Evolutionary conservation across 257 asterid genomes (phyloP).

Genomic region (Eucommia ulmoides): DNA sequence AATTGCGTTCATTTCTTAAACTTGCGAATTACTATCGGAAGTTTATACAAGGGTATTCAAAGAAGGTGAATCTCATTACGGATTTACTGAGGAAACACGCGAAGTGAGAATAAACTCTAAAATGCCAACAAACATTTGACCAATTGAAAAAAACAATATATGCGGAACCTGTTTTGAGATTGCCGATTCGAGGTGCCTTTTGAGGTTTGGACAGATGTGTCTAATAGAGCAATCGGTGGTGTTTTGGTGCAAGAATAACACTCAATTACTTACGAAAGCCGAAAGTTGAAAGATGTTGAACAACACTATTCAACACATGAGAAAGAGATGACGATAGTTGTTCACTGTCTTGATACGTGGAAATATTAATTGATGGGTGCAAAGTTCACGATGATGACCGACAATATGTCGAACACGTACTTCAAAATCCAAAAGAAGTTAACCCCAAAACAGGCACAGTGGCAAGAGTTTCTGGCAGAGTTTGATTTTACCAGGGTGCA

Average conservation of each 20-base stretch:
- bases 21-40: too few species aligned
- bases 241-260: neutral
- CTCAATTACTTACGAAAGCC: neutral
- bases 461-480: conserved; percentile 1
- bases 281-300: too few species aligned
- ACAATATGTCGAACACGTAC: neutral
- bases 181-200: neutral
- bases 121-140: too few species aligned
- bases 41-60: too few species aligned
- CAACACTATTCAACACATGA: neutral
- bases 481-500: conserved; percentile 6
- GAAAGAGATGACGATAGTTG: neutral
- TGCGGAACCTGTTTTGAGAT: neutral
- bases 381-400: neutral
- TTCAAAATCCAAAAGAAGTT: neutral
- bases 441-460: neutral
- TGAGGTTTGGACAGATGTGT: neutral
- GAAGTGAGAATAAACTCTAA: too few species aligned
- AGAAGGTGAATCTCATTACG: too few species aligned
- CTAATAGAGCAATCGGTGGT: too few species aligned
- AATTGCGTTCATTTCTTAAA: too few species aligned
- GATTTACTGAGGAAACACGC: too few species aligned
- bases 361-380: neutral
- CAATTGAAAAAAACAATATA: neutral
- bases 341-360: neutral